Base-by-base conservation (phyloP, 2,329 filamentous ascomycete genomes). In the Rugonectria rugulosa region DNA sequence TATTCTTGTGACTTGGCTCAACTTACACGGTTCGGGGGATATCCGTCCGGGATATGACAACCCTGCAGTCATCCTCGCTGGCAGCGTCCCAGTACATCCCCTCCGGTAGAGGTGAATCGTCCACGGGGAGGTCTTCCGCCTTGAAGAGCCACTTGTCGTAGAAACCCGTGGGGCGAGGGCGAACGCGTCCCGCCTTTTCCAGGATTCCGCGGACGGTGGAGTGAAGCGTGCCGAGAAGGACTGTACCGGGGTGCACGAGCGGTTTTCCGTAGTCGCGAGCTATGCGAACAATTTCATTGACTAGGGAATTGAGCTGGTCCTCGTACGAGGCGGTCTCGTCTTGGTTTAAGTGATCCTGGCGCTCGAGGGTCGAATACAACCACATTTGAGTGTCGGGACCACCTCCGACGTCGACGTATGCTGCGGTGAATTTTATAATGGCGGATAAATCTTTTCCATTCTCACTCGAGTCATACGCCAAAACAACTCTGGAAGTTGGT, bases 331-430 rank as follows among this genome's bases (percentile, higher is more conserved):
- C 17, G 4, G 59, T 51, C 4, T 61, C 57, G 1, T 59, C 56
- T 0, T 44, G 27, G 7, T 52, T 48, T 4, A 57, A 23, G 20
- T 43, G 29, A 2, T 46, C 6, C 1, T 57, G 48, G 52, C 74
- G 70, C 56, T 86, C 81, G 3, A 83, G 65, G 0, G 80, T 81
- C 1, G 77, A 79, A 69, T 87, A 90, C 2, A 90, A 65, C 81
- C 84, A 89, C 24, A 85, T 74, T 58, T 89, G 82, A 0, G 88
- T 90, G 67, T 89, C 87, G 0, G 84, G 85, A 0, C 80, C 78
- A 49, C 77, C 78, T 4, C 81, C 81, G 17, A 87, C 77, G 69
- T 91, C 88, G 6, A 88, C 67, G 65, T 86, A 89, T 1, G 82
- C 84, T 1, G 81, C 82, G 1, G 81, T 79, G 66, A 89, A 86